phyloP scores from a whole-genome alignment of 495 filamentous ascomycete species.

The Penicillium paxilli region DNA sequence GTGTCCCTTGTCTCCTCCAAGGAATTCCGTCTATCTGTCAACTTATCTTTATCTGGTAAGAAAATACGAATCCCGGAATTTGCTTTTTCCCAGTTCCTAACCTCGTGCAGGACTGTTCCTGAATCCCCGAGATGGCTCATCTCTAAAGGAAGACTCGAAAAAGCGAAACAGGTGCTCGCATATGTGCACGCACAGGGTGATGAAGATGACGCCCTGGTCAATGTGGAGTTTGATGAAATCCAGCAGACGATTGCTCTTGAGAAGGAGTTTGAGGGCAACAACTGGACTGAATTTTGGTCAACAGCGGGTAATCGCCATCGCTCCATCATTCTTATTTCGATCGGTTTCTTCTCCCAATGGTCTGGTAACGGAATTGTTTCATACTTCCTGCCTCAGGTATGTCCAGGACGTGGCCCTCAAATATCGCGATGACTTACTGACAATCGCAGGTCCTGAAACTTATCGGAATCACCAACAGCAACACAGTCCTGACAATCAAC shows the following conservation, averaged over 20 bases:
- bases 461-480: constrained; percentile 52
- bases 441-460: constrained; percentile 48
- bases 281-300: constrained; percentile 55
- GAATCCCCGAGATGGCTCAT: constrained; percentile 42
- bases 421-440: constrained; percentile 9
- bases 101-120: constrained; percentile 31
- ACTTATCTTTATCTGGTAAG: constrained; percentile 47
- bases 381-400: constrained; percentile 40
- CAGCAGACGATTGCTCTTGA: constrained; percentile 24
- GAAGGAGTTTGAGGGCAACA: constrained; percentile 30
- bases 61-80: neutral
- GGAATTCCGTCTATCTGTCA: constrained; percentile 46
- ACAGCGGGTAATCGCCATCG: constrained; percentile 69
- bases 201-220: constrained; percentile 15
- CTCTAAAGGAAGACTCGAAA: constrained; percentile 26
- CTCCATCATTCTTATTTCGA: constrained; percentile 53
- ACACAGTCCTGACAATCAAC: constrained; percentile 40
- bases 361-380: constrained; percentile 42
- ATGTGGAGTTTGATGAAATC: constrained; percentile 27
- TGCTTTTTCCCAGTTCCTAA: too few relatives aligned
- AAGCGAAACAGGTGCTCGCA: constrained; percentile 33
- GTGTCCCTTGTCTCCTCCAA: constrained; percentile 49
- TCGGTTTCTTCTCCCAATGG: constrained; percentile 57
- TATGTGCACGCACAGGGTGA: constrained; percentile 30
- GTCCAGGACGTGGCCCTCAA: neutral